phyloP scores from a whole-genome alignment of 768 basidiomycete genomes.

The Tulasnella sp. region DNA sequence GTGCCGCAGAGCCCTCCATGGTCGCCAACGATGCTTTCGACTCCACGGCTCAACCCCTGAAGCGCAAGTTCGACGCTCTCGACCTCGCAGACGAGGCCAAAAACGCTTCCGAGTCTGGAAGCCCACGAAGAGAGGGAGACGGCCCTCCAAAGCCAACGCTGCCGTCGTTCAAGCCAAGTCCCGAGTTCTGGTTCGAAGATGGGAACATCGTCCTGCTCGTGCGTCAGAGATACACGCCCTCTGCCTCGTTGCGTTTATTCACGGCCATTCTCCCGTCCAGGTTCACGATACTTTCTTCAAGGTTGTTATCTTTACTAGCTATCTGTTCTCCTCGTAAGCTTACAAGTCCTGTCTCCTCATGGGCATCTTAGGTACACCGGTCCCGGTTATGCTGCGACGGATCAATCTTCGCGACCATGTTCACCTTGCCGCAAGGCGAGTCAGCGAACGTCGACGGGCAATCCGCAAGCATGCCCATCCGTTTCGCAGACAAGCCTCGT shows the following conservation, averaged over 20 bases:
- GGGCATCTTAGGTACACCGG: conserved; percentile 6
- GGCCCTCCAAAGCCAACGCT: background rate
- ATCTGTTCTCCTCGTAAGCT: background rate
- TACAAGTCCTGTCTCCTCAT: background rate
- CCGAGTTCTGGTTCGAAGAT: conserved; percentile 5
- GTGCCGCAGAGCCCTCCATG: background rate
- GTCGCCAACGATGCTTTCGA: background rate
- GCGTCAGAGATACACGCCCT: background rate
- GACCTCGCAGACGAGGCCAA: background rate
- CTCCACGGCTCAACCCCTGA: background rate
- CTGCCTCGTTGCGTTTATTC: background rate
- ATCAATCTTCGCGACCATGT: conserved; percentile 10
- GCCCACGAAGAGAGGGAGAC: background rate
- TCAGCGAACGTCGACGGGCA: background rate
- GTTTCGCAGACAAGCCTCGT: conserved; percentile 6
- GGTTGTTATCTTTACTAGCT: background rate
- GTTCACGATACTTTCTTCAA: conserved; percentile 12
- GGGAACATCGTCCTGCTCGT: conserved; percentile 11
- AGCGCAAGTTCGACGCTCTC: background rate
- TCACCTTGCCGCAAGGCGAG: conserved; percentile 4
- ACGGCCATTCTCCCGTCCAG: background rate
- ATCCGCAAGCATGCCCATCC: background rate
- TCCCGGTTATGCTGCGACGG: conserved; percentile 6
- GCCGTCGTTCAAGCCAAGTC: background rate
- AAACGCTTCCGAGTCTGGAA: background rate